These are phyloP conservation scores for Tylopilus felleus DNA, from an alignment of 768 basidiomycete genomes.

Conservation along the genomic window DNA sequence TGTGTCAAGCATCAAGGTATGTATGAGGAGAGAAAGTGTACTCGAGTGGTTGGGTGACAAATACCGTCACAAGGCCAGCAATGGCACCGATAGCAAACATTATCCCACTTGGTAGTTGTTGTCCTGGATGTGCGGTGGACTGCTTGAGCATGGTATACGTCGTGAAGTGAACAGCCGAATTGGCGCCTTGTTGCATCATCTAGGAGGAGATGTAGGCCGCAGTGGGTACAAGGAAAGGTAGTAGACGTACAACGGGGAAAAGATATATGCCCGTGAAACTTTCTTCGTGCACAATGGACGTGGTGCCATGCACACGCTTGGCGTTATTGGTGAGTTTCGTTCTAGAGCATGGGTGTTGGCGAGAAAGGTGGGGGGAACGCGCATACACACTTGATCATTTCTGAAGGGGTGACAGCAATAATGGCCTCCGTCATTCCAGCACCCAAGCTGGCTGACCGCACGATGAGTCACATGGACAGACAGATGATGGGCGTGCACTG, in stretches of 20 bases:
- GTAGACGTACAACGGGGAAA: constrained; percentile 78
- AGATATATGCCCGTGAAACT: constrained; percentile 85
- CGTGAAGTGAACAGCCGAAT: constrained; percentile 94
- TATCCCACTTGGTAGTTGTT: constrained; percentile 78
- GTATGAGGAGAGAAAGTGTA: constrained; percentile 30
- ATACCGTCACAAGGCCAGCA: constrained; percentile 94
- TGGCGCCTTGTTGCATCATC: constrained; percentile 98
- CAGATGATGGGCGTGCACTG: not conserved
- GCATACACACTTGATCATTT: constrained; percentile 88
- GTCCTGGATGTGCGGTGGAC: constrained; percentile 77
- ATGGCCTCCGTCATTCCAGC: constrained; percentile 92
- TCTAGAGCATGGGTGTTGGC: constrained; percentile 40
- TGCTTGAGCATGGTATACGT: constrained; percentile 94
- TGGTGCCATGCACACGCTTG: constrained; percentile 83
- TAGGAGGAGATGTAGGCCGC: constrained; percentile 26
- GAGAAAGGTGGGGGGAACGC: not conserved
- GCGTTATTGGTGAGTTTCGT: constrained; percentile 97
- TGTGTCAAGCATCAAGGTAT: not conserved
- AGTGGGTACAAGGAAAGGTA: too few species aligned
- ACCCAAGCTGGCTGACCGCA: constrained; percentile 60
- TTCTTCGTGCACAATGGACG: constrained; percentile 76
- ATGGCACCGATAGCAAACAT: constrained; percentile 94
- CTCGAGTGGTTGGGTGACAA: constrained; percentile 85
- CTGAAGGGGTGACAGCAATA: constrained; percentile 94
- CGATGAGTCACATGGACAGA: constrained; percentile 10